A percentile compares a stretch with the other conserved stretches of the same genome.
These are phyloP conservation scores for Neurospora terricola DNA, from an alignment of 495 filamentous ascomycete genomes.

Conservation along the genomic window DNA sequence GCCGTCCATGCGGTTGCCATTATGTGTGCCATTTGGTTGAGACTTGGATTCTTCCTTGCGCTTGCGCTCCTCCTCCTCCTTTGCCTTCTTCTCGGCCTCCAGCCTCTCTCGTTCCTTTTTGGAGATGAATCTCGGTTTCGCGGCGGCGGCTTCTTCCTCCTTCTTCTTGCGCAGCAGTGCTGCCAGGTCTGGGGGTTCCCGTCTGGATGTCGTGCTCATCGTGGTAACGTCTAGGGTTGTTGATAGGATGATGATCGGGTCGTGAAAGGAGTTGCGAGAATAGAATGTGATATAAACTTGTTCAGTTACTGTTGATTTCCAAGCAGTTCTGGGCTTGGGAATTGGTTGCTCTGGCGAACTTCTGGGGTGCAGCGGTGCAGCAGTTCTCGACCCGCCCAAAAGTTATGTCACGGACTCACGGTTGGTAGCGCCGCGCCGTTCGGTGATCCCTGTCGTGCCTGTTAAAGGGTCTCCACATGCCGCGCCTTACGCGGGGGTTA, in stretches of 20 bases:
- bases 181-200: constrained; percentile 36
- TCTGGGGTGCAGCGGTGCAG: neutral
- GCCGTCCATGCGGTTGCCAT: constrained; percentile 8
- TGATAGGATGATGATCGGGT: neutral
- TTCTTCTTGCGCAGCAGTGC: constrained; percentile 39
- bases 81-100: constrained; percentile 72
- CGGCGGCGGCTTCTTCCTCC: constrained; percentile 32
- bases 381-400: neutral
- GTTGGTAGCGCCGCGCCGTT: neutral
- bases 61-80: constrained; percentile 68
- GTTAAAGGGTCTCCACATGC: neutral
- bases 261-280: neutral
- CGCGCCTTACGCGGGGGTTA: neutral
- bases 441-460: neutral
- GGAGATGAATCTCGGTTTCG: constrained; percentile 86
- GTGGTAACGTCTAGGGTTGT: neutral
- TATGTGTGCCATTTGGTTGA: constrained; percentile 2
- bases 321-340: neutral
- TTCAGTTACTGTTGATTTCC: neutral
- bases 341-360: neutral
- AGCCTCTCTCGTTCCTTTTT: constrained; percentile 82
- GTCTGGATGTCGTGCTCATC: constrained; percentile 13
- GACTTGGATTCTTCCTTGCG: constrained; percentile 38
- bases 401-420: neutral
- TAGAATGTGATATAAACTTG: neutral